phyloP scores from a whole-genome alignment of 2,329 filamentous ascomycete species.

The Aspergillus novofumigatus region DNA sequence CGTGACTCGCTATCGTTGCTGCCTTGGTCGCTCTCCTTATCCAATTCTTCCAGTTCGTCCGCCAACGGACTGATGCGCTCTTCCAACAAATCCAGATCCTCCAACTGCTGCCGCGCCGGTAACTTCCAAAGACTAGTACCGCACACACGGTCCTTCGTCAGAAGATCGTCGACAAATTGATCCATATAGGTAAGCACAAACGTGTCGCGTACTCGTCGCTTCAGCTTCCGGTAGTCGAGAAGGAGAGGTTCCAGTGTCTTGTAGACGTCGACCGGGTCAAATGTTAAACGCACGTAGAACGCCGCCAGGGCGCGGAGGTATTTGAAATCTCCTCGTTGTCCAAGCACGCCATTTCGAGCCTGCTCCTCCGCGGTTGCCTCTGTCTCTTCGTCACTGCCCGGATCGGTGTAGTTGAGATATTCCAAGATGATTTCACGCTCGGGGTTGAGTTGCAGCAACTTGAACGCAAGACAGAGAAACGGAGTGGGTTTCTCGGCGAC shows the following conservation, averaged over 20 bases:
- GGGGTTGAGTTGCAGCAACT: constrained; percentile 83
- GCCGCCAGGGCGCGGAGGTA: constrained; percentile 85
- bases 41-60: constrained; percentile 53
- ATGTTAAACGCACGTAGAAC: constrained; percentile 90
- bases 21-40: constrained; percentile 27
- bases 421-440: constrained; percentile 72
- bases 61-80: constrained; percentile 78
- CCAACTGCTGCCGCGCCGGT: constrained; percentile 73
- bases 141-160: constrained; percentile 85
- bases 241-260: constrained; percentile 74
- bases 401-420: constrained; percentile 73
- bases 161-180: constrained; percentile 86
- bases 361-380: constrained; percentile 18
- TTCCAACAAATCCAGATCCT: constrained; percentile 85
- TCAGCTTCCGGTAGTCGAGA: constrained; percentile 77
- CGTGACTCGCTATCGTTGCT: constrained; percentile 21
- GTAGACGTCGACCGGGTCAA: constrained; percentile 77
- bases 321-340: constrained; percentile 50
- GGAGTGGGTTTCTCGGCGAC: constrained; percentile 78
- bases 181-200: constrained; percentile 78
- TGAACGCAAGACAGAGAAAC: constrained; percentile 92
- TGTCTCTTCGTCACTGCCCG: constrained; percentile 52
- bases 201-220: constrained; percentile 68
- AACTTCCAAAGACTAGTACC: constrained; percentile 91
- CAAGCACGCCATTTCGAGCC: constrained; percentile 26